These are phyloP conservation scores for Drosera spatulata DNA, from an alignment of 179 eudicot genomes.

Conservation along the genomic window DNA sequence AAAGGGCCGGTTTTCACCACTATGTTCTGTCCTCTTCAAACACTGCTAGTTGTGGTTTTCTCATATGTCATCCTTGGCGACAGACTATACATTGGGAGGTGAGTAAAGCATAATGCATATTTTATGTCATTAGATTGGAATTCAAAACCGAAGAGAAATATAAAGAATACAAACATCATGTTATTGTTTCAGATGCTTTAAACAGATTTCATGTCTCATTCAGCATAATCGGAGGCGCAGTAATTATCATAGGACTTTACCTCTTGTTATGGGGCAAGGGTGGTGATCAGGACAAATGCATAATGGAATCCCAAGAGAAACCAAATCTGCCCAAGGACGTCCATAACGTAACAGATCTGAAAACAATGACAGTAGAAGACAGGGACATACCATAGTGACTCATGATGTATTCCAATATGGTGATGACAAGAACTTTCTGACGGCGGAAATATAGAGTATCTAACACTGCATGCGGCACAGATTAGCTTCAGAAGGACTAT, in stretches of 20 bases:
- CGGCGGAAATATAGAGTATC: background rate
- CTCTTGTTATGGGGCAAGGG: slow-evolving; percentile 37
- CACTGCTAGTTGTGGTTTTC: too few relatives aligned
- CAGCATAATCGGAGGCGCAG: slow-evolving; percentile 36
- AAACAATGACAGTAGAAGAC: slow-evolving; percentile 14
- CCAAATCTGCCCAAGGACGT: slow-evolving; percentile 4
- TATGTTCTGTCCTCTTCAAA: background rate
- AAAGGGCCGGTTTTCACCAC: slow-evolving; percentile 18
- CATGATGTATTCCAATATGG: background rate
- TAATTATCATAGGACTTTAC: slow-evolving; percentile 30
- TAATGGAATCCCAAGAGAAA: slow-evolving; percentile 11
- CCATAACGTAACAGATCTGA: slow-evolving; percentile 17
- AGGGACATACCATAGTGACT: background rate
- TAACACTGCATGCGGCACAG: background rate
- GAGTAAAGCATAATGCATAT: background rate
- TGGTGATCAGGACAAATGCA: slow-evolving; percentile 12
- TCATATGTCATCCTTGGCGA: slow-evolving; percentile 12
- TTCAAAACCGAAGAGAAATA: too few relatives aligned
- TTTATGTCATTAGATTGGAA: slow-evolving; percentile 1
- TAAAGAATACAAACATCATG: too few relatives aligned
- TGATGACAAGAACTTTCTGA: background rate
- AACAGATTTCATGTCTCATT: slow-evolving; percentile 2
- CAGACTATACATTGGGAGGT: slow-evolving; percentile 26
- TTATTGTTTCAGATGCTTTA: background rate
- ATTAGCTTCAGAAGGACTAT: background rate